Conservation (phyloP, 306 rosid genomes). For the Cyclanthera cordifolia region DNA sequence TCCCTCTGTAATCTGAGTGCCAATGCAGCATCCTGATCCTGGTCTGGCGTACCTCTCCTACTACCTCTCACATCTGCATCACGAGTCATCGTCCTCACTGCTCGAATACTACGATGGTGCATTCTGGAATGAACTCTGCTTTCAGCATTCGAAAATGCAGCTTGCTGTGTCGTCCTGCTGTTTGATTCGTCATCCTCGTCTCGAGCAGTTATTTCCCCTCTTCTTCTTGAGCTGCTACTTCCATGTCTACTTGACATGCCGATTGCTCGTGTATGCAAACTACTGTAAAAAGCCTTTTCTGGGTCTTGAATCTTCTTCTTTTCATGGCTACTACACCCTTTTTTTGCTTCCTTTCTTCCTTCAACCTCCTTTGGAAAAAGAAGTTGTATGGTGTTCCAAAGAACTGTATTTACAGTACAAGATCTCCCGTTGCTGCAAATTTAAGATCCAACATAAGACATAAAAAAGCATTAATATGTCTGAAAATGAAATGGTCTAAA, state of each 20-base stretch:
- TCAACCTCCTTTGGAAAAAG: constrained; percentile 82
- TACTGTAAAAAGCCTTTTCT: constrained; percentile 33
- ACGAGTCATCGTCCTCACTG: constrained; percentile 16
- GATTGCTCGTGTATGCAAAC: constrained; percentile 17
- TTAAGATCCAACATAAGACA: background rate
- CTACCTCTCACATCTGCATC: constrained; percentile 17
- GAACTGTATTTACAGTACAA: constrained; percentile 85
- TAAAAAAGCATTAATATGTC: background rate
- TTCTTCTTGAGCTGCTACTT: constrained; percentile 26
- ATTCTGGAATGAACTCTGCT: constrained; percentile 11
- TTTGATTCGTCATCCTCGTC: constrained; percentile 26
- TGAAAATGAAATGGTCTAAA: background rate
- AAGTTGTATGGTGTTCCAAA: constrained; percentile 94
- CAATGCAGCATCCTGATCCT: constrained; percentile 76
- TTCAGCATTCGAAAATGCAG: constrained; percentile 13
- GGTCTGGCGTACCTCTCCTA: constrained; percentile 39
- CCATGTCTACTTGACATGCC: constrained; percentile 22
- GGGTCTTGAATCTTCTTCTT: constrained; percentile 24
- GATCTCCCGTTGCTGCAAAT: constrained; percentile 67
- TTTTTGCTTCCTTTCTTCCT: constrained; percentile 47
- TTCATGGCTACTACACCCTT: constrained; percentile 22
- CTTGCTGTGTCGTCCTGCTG: constrained; percentile 23
- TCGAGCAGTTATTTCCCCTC: constrained; percentile 17
- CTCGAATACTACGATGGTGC: constrained; percentile 12
- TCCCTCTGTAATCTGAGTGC: constrained; percentile 81